Evolutionary conservation across 2,329 filamentous ascomycete genomes (phyloP).

Genomic region (Colletotrichum higginsianum): DNA sequence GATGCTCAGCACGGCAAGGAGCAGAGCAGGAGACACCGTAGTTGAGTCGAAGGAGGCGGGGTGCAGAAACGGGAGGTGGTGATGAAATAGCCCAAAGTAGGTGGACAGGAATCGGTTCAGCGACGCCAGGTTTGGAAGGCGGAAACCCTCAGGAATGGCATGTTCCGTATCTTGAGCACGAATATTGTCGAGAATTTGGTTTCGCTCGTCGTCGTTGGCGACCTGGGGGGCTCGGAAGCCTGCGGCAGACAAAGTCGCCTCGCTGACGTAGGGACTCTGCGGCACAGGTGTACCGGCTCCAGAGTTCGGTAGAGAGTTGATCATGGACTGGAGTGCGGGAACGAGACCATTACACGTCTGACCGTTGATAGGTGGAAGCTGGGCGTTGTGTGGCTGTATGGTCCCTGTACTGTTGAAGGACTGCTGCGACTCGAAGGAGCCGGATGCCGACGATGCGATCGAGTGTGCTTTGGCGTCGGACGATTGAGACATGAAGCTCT

Average conservation of each 20-base stretch:
- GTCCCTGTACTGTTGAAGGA: conserved; percentile 73
- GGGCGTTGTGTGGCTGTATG: conserved; percentile 67
- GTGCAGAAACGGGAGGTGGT: conserved; percentile 95
- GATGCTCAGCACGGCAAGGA: conserved; percentile 93
- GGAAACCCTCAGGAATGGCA: conserved; percentile 89
- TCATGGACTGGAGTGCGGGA: conserved; percentile 79
- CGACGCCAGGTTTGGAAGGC: conserved; percentile 83
- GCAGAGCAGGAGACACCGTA: conserved; percentile 82
- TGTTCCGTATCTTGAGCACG: conserved; percentile 84
- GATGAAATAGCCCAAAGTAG: conserved; percentile 97
- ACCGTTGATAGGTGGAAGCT: conserved; percentile 79
- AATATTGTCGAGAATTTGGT: conserved; percentile 88
- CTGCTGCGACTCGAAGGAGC: conserved; percentile 77
- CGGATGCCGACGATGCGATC: conserved; percentile 75
- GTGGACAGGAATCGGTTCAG: conserved; percentile 94
- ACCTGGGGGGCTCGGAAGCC: conserved; percentile 84
- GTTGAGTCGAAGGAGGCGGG: conserved; percentile 90
- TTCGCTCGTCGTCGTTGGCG: conserved; percentile 86
- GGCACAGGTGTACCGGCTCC: conserved; percentile 80
- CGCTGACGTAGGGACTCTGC: conserved; percentile 79
- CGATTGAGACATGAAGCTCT: conserved; percentile 83
- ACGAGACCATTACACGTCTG: conserved; percentile 73
- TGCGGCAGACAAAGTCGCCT: conserved; percentile 67
- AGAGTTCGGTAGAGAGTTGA: conserved; percentile 78
- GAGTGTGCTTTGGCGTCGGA: conserved; percentile 84